Percentiles rank a stretch among this genome's conserved stretches.
phyloP scores from a whole-genome alignment of 345 rosid genomes.

The Turritis glabra region DNA sequence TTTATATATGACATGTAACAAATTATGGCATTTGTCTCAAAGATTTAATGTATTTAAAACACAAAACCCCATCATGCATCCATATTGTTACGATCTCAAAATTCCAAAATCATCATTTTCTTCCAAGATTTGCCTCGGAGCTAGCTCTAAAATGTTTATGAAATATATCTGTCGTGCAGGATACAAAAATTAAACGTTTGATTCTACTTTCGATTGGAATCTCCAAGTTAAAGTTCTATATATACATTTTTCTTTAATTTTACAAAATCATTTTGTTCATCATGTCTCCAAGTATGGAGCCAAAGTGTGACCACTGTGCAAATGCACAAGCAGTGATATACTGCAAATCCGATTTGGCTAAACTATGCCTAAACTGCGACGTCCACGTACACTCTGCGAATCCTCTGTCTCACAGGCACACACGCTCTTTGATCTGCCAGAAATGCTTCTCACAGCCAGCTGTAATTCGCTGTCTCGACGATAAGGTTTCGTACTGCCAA shows the following conservation, averaged over 20 bases:
- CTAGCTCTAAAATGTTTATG: conserved; percentile 18
- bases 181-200: background rate
- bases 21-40: background rate
- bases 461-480: conserved; percentile 49
- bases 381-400: conserved; percentile 67
- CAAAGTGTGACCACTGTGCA: conserved; percentile 61
- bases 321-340: conserved; percentile 55
- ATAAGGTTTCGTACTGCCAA: conserved; percentile 58
- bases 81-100: background rate
- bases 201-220: background rate
- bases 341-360: conserved; percentile 70
- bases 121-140: background rate
- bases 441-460: conserved; percentile 64
- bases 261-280: background rate
- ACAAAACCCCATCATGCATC: conserved; percentile 7
- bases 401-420: conserved; percentile 57
- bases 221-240: too few relatives aligned
- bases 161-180: conserved; percentile 5
- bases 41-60: background rate
- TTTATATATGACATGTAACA: background rate
- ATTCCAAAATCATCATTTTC: background rate
- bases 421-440: conserved; percentile 65
- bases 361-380: conserved; percentile 73
- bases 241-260: background rate
- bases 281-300: conserved; percentile 38